Percentiles rank a stretch among this genome's conserved stretches.
phyloP scores from a whole-genome alignment of 164 flowering plant species.

The Sedum album region DNA sequence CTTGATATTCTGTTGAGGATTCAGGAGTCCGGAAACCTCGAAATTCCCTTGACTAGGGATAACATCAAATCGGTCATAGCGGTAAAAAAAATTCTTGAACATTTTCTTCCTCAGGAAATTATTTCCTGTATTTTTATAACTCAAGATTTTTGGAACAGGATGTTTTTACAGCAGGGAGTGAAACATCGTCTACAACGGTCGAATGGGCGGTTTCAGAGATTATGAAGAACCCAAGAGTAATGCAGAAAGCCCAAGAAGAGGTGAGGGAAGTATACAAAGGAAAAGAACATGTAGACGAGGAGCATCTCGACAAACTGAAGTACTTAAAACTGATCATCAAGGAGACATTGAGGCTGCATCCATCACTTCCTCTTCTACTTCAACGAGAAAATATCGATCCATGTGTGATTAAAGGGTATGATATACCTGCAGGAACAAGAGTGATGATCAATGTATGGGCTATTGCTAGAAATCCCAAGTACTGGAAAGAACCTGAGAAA shows the following conservation, averaged over 20 bases:
- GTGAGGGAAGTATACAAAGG: conserved; percentile 19
- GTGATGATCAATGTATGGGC: conserved; percentile 30
- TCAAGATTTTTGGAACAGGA: conserved; percentile 15
- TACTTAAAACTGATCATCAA: conserved; percentile 18
- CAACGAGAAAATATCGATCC: conserved; percentile 21
- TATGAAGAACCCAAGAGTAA: conserved; percentile 21
- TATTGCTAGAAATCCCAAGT: conserved; percentile 21
- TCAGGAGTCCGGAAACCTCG: conserved; percentile 2
- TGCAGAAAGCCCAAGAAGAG: conserved; percentile 26
- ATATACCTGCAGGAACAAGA: conserved; percentile 18
- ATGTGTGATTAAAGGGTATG: conserved; percentile 22
- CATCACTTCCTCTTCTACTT: conserved; percentile 21
- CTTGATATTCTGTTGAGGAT: conserved; percentile 6
- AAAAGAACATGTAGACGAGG: conserved; percentile 17
- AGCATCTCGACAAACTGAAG: conserved; percentile 14
- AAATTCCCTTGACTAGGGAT: conserved; percentile 9
- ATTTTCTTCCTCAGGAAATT: not conserved
- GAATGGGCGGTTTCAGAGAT: conserved; percentile 35
- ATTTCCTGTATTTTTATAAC: not conserved
- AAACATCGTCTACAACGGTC: conserved; percentile 18
- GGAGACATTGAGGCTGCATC: conserved; percentile 26
- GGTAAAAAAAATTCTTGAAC: not conserved
- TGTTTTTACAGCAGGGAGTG: conserved; percentile 27
- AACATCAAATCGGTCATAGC: conserved; percentile 9
- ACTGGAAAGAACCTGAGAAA: conserved; percentile 25